A percentile compares a stretch with the other conserved stretches of the same genome.
phyloP scores from a whole-genome alignment of 2,329 filamentous ascomycete genomes.

The Calonectria hawksworthii region DNA sequence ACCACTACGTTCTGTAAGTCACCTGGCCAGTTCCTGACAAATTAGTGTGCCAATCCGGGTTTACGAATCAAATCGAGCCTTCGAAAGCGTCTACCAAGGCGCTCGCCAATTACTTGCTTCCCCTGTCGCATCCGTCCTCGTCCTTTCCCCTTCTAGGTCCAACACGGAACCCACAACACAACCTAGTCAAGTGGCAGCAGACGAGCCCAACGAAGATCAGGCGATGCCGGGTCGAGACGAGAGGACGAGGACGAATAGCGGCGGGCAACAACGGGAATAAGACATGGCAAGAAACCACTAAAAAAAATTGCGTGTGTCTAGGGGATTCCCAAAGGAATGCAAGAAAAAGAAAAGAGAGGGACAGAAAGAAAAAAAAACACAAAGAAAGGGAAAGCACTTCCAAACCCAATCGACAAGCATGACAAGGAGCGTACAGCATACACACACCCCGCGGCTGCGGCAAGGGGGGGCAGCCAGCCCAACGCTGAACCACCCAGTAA shows the following conservation, averaged over 20 bases:
- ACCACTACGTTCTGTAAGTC: background rate
- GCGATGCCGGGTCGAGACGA: constrained; percentile 12
- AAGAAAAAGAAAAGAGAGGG: constrained; percentile 14
- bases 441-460: constrained; percentile 29
- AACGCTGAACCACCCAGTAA: constrained; percentile 23
- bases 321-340: background rate
- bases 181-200: constrained; percentile 2
- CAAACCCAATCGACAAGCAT: constrained; percentile 35
- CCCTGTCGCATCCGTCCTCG: background rate
- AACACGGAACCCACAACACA: background rate
- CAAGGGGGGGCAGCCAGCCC: constrained; percentile 15
- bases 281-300: background rate
- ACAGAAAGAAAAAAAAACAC: constrained; percentile 16
- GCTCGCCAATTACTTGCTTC: background rate
- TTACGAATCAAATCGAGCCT: background rate
- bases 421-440: constrained; percentile 26
- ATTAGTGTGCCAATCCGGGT: background rate
- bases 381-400: constrained; percentile 16
- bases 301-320: background rate
- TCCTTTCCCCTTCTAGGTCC: background rate
- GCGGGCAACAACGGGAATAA: background rate
- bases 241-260: background rate
- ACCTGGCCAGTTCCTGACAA: background rate
- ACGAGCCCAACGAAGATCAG: constrained; percentile 17
- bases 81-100: background rate